Evolutionary conservation across 768 basidiomycete genomes (phyloP).

Genomic region (Auriculariales sp.): DNA sequence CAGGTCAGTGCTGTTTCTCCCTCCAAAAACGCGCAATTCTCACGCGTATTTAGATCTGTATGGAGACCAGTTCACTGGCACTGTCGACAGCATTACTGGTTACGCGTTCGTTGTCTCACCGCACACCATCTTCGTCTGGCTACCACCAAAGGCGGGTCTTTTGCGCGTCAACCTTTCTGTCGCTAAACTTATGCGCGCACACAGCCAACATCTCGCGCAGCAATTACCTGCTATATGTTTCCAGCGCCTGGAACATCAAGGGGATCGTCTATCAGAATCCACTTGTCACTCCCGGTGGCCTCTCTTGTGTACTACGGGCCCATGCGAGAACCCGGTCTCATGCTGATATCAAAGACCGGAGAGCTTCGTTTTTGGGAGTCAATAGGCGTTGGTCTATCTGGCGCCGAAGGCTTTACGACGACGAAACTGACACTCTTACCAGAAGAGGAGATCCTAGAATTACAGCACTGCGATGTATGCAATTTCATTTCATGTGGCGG

Average conservation of each 20-base stretch:
- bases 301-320: conserved; percentile 49
- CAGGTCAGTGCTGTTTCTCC: conserved; percentile 29
- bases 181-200: conserved; percentile 32
- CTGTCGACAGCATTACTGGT: conserved; percentile 55
- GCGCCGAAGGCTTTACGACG: conserved; percentile 51
- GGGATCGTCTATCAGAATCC: conserved; percentile 24
- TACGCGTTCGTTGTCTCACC: conserved; percentile 60
- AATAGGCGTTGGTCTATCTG: conserved; percentile 70
- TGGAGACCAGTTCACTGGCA: conserved; percentile 51
- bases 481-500: background rate
- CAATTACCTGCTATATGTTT: conserved; percentile 63
- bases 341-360: conserved; percentile 59
- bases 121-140: conserved; percentile 73
- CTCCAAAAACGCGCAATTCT: conserved; percentile 2
- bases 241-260: conserved; percentile 41
- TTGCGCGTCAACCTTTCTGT: conserved; percentile 2
- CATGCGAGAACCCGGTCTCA: conserved; percentile 74
- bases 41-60: conserved; percentile 39
- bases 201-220: conserved; percentile 37
- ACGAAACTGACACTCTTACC: conserved; percentile 31
- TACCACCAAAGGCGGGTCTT: conserved; percentile 47
- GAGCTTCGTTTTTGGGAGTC: conserved; percentile 79
- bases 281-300: conserved; percentile 34
- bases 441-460: conserved; percentile 48
- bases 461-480: conserved; percentile 52